phyloP scores from a whole-genome alignment of 2,329 filamentous ascomycete species.

The Corinectria fuckeliana region DNA sequence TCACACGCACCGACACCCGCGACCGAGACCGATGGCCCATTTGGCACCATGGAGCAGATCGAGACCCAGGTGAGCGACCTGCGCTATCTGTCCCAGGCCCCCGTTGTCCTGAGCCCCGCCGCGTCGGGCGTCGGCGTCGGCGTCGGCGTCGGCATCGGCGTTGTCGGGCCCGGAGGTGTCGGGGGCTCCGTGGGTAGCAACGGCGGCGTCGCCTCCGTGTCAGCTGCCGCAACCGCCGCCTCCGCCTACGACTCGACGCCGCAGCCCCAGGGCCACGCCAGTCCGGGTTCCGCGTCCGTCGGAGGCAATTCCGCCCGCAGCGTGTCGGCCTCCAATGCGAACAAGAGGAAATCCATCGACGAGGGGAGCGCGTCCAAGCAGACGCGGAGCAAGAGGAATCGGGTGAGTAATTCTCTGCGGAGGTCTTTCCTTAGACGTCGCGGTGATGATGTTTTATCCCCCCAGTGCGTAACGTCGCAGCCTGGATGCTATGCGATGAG shows the following conservation, averaged over 20 bases:
- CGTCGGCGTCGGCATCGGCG: constrained; percentile 28
- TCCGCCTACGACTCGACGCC: constrained; percentile 44
- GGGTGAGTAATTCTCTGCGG: constrained; percentile 49
- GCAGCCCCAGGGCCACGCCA: constrained; percentile 41
- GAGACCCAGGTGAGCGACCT: constrained; percentile 62
- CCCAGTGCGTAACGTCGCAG: no score
- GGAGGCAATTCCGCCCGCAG: constrained; percentile 58
- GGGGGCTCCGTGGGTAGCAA: constrained; percentile 27
- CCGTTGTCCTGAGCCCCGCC: constrained; percentile 36
- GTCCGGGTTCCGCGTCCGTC: constrained; percentile 49
- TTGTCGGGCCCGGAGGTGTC: constrained; percentile 22
- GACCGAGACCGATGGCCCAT: constrained; percentile 28
- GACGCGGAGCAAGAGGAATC: constrained; percentile 66
- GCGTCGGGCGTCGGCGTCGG: constrained; percentile 30
- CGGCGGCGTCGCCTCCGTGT: constrained; percentile 3
- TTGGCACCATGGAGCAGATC: constrained; percentile 57
- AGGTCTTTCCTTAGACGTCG: constrained; percentile 6
- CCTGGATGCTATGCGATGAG: constrained; percentile 1
- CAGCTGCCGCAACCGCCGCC: constrained; percentile 37
- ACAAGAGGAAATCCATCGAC: constrained; percentile 49
- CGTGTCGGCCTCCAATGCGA: constrained; percentile 35
- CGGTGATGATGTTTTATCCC: no score
- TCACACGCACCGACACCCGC: constrained; percentile 7
- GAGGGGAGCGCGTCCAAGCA: constrained; percentile 52
- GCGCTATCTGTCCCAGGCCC: constrained; percentile 55